Base-by-base conservation (phyloP, 495 filamentous ascomycete species). In the Podospora conica region DNA sequence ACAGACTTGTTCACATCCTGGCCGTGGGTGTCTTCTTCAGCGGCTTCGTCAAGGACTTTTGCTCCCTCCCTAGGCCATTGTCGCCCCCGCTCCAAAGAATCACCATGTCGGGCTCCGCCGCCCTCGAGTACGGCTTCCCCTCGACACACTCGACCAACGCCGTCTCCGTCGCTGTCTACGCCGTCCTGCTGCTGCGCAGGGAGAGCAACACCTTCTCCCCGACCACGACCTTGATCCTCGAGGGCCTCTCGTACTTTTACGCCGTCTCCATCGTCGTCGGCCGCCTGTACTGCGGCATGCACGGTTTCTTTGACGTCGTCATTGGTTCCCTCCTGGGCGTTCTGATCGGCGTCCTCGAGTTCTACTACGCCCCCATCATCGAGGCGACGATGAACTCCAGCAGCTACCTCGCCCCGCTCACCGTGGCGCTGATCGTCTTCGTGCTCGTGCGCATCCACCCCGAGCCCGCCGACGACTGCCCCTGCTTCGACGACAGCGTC, bases 71-170 rank as follows among this genome's bases (percentile, higher is more conserved):
- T 27, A 87, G 95, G 6, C 95, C 95, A 0, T 82, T 98, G 11
- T 98, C 95, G 3, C 95, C 95, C 20, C 95, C 95, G 1, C 83
- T 98, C 7, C 90, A 95, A 61, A 87, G 95, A 15, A 98, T 98
- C 72, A 97, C 92, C 60, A 96, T 96, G 92, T 97, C 95, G 29
- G 92, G 92, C 11, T 96, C 92, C 3, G 91, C 91, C 8, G 93
- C 94, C 21, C 83, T 98, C 48, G 95, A 98, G 73, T 98, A 98
- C 71, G 95, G 95, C 23, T 98, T 97, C 70, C 95, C 95, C 3
- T 97, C 93, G 12, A 97, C 95, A 0, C 95, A 98, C 76, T 96
- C 93, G 2, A 94, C 95, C 23, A 98, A 98, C 75, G 95, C 95
- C 8, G 90, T 97, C 55, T 98, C 95, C 1, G 94, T 97, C 12